Evolutionary conservation across 2,329 filamentous ascomycete genomes (phyloP).

Genomic region (Seiridium unicorne): DNA sequence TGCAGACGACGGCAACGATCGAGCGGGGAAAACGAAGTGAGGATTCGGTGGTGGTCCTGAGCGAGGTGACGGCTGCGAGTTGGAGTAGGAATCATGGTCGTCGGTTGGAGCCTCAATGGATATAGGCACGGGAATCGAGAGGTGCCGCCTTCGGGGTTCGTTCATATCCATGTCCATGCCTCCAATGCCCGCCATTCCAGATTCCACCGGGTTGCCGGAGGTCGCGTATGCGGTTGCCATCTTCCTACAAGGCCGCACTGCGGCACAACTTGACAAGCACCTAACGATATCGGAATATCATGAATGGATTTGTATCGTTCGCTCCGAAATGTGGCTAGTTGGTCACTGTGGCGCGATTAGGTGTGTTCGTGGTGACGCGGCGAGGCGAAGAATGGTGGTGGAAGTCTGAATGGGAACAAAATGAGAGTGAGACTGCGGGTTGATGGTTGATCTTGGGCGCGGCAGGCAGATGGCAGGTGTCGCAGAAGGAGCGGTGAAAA

Average conservation of each 20-base stretch:
- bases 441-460: neutral
- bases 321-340: neutral
- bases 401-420: neutral
- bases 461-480: constrained; percentile 1
- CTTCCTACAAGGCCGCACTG: constrained; percentile 29
- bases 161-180: constrained; percentile 14
- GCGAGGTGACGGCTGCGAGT: constrained; percentile 32
- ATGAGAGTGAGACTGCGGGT: constrained; percentile 3
- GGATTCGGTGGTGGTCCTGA: constrained; percentile 56
- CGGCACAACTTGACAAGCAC: constrained; percentile 25
- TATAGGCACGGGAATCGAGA: constrained; percentile 24
- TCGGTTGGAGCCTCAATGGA: constrained; percentile 21
- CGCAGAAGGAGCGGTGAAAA: constrained; percentile 6
- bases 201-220: constrained; percentile 29
- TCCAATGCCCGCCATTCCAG: constrained; percentile 5
- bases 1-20: constrained; percentile 44
- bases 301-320: constrained; percentile 8
- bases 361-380: neutral
- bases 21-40: constrained; percentile 61
- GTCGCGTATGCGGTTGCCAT: constrained; percentile 33
- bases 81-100: constrained; percentile 19
- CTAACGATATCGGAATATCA: constrained; percentile 24
- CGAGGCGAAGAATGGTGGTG: neutral
- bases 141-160: constrained; percentile 20
- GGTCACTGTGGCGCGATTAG: neutral